These are phyloP conservation scores for Xylariaceae sp. DNA, from an alignment of 2,329 filamentous ascomycete genomes.

Conservation along the genomic window DNA sequence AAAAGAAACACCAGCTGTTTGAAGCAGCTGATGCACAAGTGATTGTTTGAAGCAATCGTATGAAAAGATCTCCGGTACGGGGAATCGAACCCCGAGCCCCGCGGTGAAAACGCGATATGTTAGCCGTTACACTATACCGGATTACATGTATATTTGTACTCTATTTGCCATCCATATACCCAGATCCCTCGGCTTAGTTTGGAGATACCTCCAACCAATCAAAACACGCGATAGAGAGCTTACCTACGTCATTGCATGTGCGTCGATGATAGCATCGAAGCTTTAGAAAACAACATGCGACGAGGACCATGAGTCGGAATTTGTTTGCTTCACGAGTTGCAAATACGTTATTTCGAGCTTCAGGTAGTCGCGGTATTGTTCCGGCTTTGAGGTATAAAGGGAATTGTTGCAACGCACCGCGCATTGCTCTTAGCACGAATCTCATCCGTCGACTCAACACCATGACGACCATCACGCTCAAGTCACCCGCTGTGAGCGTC, in stretches of 20 bases:
- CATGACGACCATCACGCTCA: constrained; percentile 40
- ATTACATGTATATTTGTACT: not conserved
- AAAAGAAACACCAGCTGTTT: not conserved
- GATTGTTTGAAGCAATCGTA: not conserved
- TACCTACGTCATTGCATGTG: not conserved
- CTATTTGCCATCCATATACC: no score
- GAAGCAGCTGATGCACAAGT: not conserved
- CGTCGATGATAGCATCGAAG: no score
- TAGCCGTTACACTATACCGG: constrained; percentile 19
- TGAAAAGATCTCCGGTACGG: constrained; percentile 13
- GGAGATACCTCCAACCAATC: no score
- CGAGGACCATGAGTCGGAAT: not conserved
- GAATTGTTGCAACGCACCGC: not conserved
- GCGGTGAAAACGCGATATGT: constrained; percentile 20
- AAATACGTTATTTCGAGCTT: not conserved
- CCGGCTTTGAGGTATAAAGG: no score
- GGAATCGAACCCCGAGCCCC: constrained; percentile 21
- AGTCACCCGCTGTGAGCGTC: constrained; percentile 38
- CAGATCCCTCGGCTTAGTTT: no score
- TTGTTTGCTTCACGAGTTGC: not conserved
- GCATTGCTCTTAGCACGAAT: constrained; percentile 1
- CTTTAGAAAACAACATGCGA: no score
- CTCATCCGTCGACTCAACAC: not conserved
- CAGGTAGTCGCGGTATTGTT: not conserved
- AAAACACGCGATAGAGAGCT: no score